These are phyloP conservation scores for Dendrocalamus latiflorus DNA, from an alignment of 202 grass and related monocot species.

Conservation along the genomic window DNA sequence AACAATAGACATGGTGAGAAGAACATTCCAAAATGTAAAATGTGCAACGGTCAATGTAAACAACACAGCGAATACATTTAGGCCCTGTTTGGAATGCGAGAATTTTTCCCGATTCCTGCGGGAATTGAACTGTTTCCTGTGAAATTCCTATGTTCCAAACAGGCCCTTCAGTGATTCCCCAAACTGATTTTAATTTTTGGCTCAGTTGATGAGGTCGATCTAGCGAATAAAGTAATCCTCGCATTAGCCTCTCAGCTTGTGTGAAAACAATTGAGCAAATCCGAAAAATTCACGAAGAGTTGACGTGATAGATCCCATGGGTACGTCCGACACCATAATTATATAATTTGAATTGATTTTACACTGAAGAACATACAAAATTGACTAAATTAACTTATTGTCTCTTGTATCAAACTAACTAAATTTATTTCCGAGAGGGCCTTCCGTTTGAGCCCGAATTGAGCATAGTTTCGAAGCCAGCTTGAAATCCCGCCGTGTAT, in stretches of 20 bases:
- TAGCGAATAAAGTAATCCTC: not conserved
- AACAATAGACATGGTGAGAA: not conserved
- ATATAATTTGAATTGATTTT: not conserved
- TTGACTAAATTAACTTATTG: not conserved
- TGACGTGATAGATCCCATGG: not conserved
- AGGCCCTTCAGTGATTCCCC: not conserved
- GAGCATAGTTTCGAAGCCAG: constrained; percentile 47
- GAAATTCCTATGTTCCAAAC: too few relatives aligned
- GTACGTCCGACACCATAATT: not conserved
- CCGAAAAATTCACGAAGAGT: not conserved
- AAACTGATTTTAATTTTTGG: not conserved
- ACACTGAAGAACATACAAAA: not conserved
- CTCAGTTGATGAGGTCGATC: not conserved
- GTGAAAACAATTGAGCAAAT: not conserved
- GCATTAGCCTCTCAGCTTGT: not conserved
- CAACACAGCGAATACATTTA: not conserved
- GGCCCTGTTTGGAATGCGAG: too few relatives aligned
- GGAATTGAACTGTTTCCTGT: too few relatives aligned
- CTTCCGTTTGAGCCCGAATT: constrained; percentile 23
- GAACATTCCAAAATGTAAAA: not conserved
- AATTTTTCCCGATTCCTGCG: too few relatives aligned
- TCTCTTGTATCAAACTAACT: constrained; percentile 13
- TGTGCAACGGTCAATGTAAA: not conserved
- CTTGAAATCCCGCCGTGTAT: constrained; percentile 53
- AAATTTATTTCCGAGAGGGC: constrained; percentile 27